Evolutionary conservation across 75 land plant genomes (phyloP), one percentile per base, ranked within the genome.

Genomic region (Selaginella tamariscina): DNA sequence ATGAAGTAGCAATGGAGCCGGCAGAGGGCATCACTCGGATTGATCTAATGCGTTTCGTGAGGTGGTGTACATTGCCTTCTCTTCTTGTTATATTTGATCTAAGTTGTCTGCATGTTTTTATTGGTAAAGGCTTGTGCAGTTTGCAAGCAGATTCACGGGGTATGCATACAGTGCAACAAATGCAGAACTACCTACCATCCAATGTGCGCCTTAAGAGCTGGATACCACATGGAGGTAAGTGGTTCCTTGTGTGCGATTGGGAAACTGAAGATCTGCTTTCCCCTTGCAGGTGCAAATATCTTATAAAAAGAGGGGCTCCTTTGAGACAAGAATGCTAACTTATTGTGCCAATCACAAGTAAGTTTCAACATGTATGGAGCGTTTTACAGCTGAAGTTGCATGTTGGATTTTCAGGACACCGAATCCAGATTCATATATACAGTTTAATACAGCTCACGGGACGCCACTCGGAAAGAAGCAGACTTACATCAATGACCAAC

Each of bases 161-260:
- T 87, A 0, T 94, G 99, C 74, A 87, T 79, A n/a, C 86, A 82
- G 32, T 94, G 99, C 33, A 66, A 66, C 32, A 83, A 78, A 68
- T 94, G 99, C 62, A 79, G 83, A 11, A 90, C 87, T 9, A 70
- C 75, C 56, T 94, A 80, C 69, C 98, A 94, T 79, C 82, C 91
- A 30, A 94, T 86, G 90, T 94, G 98, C 83, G 96, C 91, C 32
- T 85, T 85, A 68, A 87, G 85, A 60, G 98, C 91, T 49, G 96
- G 98, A 55, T 94, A 94, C 65, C 78, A 87, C 55, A 87, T 94
- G 95, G 98, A 94, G 89, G 98, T 89, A 73, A 18, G 31, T n/a
- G 30, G 33, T 39, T 59, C 56, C 57, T 23, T 71, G 28, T 65
- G 23, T 31, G 26, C 31, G 70, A 29, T 32, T 1, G 1, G 18